phyloP scores from a whole-genome alignment of 768 basidiomycete species.

The Pisolithus microcarpus region DNA sequence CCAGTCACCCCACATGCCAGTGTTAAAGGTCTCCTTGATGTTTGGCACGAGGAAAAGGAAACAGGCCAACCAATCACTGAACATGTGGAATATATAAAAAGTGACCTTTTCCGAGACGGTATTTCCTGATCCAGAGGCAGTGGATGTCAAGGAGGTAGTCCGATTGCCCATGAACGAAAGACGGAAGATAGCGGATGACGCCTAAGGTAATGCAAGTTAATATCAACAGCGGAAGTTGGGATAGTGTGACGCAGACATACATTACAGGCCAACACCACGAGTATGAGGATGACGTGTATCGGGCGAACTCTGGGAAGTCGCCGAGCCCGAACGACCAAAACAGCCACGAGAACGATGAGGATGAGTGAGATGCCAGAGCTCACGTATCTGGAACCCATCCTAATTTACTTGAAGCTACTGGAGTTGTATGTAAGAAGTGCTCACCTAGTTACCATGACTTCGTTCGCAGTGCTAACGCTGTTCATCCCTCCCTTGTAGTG shows the following conservation, averaged over 20 bases:
- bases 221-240: background rate
- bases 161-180: constrained; percentile 32
- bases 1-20: constrained; percentile 21
- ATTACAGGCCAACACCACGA: constrained; percentile 20
- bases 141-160: constrained; percentile 28
- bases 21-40: constrained; percentile 22
- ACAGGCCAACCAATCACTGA: constrained; percentile 37
- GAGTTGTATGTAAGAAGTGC: too few relatives aligned
- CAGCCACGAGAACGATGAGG: constrained; percentile 14
- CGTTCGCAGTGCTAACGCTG: constrained; percentile 11
- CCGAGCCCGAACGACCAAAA: constrained; percentile 18
- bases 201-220: background rate
- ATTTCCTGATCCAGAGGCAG: constrained; percentile 27
- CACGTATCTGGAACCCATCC: constrained; percentile 16
- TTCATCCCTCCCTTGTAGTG: constrained; percentile 13
- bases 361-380: constrained; percentile 22
- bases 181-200: constrained; percentile 33
- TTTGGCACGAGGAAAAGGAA: constrained; percentile 26
- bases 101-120: constrained; percentile 28
- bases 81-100: constrained; percentile 40
- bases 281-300: constrained; percentile 12
- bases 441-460: constrained; percentile 14
- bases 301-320: constrained; percentile 24
- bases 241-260: constrained; percentile 19
- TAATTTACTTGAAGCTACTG: too few relatives aligned